Base-by-base conservation (phyloP, 2,329 filamentous ascomycete species). In the Phaeophleospora eucalypticola region DNA sequence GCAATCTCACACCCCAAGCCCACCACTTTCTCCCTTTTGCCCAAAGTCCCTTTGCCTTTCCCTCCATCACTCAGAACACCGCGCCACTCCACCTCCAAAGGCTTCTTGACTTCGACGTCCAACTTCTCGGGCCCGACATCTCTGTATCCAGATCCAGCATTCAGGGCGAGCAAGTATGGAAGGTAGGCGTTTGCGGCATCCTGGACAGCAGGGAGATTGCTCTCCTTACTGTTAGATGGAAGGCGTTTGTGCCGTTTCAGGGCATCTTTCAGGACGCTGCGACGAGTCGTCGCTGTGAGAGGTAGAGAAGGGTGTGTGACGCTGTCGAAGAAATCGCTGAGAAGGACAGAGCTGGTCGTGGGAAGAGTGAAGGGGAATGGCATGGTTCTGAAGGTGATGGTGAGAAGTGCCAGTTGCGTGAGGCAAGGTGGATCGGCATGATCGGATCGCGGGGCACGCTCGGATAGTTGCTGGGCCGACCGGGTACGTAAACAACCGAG, bases 241-340 rank as follows among this genome's bases (percentile, higher is more conserved):
- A 95, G 79, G 43, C 89, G 83, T 69, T 95, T 97, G 75, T 96
- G 84, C 58, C 83, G 83, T 71, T 97, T 97, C 50, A 98, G 77
- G 2, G 83, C 80, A 67, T 91, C 83, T 59, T 89, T 83, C 42
- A 96, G 78, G 15, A 95, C 81, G 58, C 87, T 86, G 50, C 93
- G 87, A 62, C 88, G 82, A 7, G 87, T 91, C 56, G 89, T 90
- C 17, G 89, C 84, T 45, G 81, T 80, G 59, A 91, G 80, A 18
- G 89, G 88, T 35, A 98, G 77, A 0, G 91, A 95, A 3, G 93
- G 91, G 68, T 97, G 91, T 2, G 88, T 89, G 54, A 83, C 80
- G 61, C 86, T 91, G 59, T 72, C 79, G 68, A 95, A 84, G 68
- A 77, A 86, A 32, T 84, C 76, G 17, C 87, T 85, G 65, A 95